These are phyloP conservation scores for Pyrenophora graminea DNA, from an alignment of 2,329 filamentous ascomycete genomes.

Conservation along the genomic window DNA sequence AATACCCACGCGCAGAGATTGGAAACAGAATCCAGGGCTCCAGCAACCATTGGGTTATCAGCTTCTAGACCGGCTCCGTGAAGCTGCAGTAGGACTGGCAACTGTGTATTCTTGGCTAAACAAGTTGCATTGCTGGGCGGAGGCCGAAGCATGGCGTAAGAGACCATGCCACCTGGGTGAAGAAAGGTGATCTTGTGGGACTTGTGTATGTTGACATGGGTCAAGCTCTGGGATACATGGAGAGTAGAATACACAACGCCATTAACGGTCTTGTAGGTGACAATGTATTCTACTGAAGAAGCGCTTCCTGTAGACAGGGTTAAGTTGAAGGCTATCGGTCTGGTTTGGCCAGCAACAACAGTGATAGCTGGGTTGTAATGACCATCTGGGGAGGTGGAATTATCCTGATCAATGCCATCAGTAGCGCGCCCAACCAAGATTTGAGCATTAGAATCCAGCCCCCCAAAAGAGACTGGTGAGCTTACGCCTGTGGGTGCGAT, in stretches of 20 bases:
- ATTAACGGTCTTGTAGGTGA: constrained; percentile 31
- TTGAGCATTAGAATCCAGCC: constrained; percentile 13
- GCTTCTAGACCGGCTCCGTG: constrained; percentile 64
- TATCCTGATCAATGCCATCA: constrained; percentile 18
- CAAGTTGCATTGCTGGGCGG: constrained; percentile 51
- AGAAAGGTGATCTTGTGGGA: constrained; percentile 60
- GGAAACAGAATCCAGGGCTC: constrained; percentile 55
- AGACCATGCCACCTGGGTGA: constrained; percentile 59
- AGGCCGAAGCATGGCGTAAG: constrained; percentile 62
- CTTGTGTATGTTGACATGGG: constrained; percentile 39
- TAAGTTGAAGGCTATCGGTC: constrained; percentile 47
- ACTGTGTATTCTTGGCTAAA: constrained; percentile 13
- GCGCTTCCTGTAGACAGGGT: constrained; percentile 25
- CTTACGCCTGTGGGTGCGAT: constrained; percentile 33
- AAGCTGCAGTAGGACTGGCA: constrained; percentile 57
- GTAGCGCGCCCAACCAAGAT: constrained; percentile 14
- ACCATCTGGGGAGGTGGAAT: neutral
- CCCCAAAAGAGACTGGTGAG: constrained; percentile 8
- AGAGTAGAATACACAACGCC: constrained; percentile 20
- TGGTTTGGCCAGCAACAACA: constrained; percentile 48
- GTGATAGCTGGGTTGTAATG: constrained; percentile 11
- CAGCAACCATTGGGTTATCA: constrained; percentile 52
- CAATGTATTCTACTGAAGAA: constrained; percentile 30
- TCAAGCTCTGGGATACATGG: constrained; percentile 33
- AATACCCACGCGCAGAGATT: constrained; percentile 61